Evolutionary conservation across 257 asterid genomes (phyloP), one percentile per base, ranked within the genome.

Genomic region (Nicotiana tomentosiformis): DNA sequence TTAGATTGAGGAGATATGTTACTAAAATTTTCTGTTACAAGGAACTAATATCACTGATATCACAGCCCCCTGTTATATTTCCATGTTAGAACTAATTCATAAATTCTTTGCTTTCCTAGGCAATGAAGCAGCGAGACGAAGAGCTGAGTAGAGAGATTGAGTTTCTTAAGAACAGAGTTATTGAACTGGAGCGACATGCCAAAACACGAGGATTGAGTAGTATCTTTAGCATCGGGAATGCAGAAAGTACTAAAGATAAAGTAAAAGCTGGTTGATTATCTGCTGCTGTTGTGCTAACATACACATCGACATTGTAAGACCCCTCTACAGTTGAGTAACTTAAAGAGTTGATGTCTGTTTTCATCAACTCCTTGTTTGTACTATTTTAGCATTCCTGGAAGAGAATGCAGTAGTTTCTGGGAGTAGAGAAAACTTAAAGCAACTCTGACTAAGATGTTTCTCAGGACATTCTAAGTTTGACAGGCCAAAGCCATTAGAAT

Each of bases 131-230:
- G 85, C 89, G 88, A 35, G 95, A 93, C 81, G 94, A 93, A 39
- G 92, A 93, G 77, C 80, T 93, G 80, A 86, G 84, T 9, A 85
- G 57, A 83, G 98, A 93, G 83, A 77, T 93, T 26, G 94, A 91
- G 83, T 81, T 86, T 82, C 96, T 94, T 6, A 89, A 88, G 87
- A 85, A 77, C 46, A 84, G 84, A 86, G 67, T 90, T 23, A 82
- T 76, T 80, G 88, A 86, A 82, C 82, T 94, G 62, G 97, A 94
- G 91, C 85, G 80, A 53, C 83, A 80, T 66, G 79, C 88, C 46
- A 86, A 90, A 78, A 87, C 87, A 56, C 91, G 87, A 57, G 92
- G 93, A 30, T 84, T 86, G 39, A 84, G 87, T 8, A 91, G 93
- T 80, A 66, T 86, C 66, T 83, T 89, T 72, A 87, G 35, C 86